Conservation (phyloP, 2,329 filamentous ascomycete genomes). For the Nemania serpens region DNA sequence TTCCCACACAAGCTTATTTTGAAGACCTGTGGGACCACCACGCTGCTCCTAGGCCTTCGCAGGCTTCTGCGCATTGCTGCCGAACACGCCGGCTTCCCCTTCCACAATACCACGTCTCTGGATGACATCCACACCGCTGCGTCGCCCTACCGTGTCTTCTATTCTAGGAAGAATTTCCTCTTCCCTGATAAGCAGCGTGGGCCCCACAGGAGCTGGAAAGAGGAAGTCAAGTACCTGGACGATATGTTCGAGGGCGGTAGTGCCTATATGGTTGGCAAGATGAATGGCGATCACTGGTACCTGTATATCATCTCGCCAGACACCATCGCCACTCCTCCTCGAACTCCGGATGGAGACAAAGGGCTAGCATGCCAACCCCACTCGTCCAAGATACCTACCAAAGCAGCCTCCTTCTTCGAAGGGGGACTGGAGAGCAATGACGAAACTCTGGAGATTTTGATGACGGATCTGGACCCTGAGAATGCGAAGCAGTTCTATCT, state of each 20-base stretch:
- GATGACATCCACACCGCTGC: conserved; percentile 75
- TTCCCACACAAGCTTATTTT: conserved; percentile 99
- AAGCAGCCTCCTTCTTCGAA: conserved; percentile 45
- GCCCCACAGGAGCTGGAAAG: conserved; percentile 95
- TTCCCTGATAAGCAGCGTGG: conserved; percentile 94
- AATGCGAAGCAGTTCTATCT: conserved; percentile 74
- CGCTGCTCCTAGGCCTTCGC: conserved; percentile 84
- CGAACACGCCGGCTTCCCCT: conserved; percentile 84
- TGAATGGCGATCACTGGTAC: conserved; percentile 99
- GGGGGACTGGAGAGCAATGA: conserved; percentile 60
- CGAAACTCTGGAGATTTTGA: conserved; percentile 76
- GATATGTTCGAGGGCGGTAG: conserved; percentile 90
- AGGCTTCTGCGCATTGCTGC: conserved; percentile 93
- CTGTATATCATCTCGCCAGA: conserved; percentile 92
- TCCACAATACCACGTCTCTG: conserved; percentile 68
- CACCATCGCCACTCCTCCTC: conserved; percentile 77
- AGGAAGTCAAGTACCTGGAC: conserved; percentile 92
- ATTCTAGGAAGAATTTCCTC: conserved; percentile 98
- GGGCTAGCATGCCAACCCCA: conserved; percentile 41
- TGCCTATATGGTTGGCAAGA: conserved; percentile 99
- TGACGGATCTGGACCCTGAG: conserved; percentile 72
- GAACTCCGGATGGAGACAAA: conserved; percentile 68
- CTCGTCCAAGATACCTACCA: conserved; percentile 63
- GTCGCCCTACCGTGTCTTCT: conserved; percentile 94
- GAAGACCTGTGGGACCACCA: conserved; percentile 98